A percentile compares a stretch with the other conserved stretches of the same genome.
Conservation (phyloP, 208 protist genomes). For the Phytomonas sp. region DNA sequence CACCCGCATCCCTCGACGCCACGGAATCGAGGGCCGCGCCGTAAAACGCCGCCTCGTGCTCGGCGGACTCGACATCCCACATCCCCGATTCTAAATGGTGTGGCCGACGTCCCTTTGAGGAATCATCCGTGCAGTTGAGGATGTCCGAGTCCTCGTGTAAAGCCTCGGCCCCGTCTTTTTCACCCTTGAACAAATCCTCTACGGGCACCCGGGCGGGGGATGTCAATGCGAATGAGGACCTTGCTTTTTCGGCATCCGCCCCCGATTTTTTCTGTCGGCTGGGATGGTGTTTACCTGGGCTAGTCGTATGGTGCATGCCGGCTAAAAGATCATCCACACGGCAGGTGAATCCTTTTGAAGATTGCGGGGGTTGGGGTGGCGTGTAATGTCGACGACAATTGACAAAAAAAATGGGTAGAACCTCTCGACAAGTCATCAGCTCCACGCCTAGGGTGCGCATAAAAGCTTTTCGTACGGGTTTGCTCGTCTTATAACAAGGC, state of each 20-base stretch:
- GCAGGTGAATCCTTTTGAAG: neutral
- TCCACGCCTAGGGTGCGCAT: neutral
- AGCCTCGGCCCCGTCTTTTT: neutral
- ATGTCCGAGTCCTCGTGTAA: neutral
- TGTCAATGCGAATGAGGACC: neutral
- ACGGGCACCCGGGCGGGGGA: neutral
- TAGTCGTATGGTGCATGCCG: neutral
- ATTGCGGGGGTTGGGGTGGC: neutral
- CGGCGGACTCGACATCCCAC: neutral
- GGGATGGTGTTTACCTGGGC: neutral
- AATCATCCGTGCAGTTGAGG: neutral
- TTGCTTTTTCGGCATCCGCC: neutral
- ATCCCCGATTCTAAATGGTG: neutral
- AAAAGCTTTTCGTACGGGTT: neutral
- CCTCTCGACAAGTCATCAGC: neutral
- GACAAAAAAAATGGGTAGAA: neutral
- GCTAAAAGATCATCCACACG: neutral
- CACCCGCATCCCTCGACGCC: neutral
- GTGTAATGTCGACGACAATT: neutral
- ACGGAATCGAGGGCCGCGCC: neutral
- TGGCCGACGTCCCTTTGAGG: neutral
- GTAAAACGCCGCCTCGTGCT: neutral
- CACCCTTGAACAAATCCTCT: neutral
- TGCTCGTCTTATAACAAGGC: neutral
- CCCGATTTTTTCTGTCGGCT: neutral